Evolutionary conservation across 768 basidiomycete genomes (phyloP).

Genomic region (Tricholoma sp.): DNA sequence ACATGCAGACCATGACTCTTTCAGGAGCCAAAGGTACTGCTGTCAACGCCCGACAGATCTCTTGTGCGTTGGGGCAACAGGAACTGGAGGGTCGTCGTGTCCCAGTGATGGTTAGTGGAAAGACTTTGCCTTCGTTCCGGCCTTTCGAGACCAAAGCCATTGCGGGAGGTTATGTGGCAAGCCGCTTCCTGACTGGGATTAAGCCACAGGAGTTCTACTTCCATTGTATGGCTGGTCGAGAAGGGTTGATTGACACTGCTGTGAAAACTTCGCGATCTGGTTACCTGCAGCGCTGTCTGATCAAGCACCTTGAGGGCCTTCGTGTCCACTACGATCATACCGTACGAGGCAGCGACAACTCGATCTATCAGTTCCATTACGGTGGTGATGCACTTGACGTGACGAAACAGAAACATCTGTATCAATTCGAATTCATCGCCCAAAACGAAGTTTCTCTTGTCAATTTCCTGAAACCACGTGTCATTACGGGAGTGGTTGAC

Average conservation of each 20-base stretch:
- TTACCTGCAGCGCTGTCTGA: constrained; percentile 94
- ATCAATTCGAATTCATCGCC: constrained; percentile 90
- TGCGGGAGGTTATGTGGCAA: constrained; percentile 96
- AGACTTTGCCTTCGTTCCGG: constrained; percentile 95
- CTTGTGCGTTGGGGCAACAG: constrained; percentile 96
- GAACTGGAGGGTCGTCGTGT: constrained; percentile 98
- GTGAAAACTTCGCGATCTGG: constrained; percentile 99
- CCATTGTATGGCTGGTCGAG: constrained; percentile 99
- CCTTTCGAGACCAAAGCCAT: constrained; percentile 97
- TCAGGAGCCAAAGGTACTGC: constrained; percentile 98
- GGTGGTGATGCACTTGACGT: constrained; percentile 97
- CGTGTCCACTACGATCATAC: constrained; percentile 98
- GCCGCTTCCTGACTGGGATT: constrained; percentile 97
- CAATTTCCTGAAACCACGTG: constrained; percentile 60
- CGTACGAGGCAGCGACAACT: constrained; percentile 90
- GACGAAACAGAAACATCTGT: constrained; percentile 93
- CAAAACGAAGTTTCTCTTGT: constrained; percentile 79
- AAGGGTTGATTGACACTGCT: constrained; percentile 98
- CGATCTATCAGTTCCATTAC: constrained; percentile 94
- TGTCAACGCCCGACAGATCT: constrained; percentile 97
- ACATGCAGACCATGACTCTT: constrained; percentile 99
- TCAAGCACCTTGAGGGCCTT: constrained; percentile 97
- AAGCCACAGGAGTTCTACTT: constrained; percentile 99
- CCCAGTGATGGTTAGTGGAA: constrained; percentile 98
- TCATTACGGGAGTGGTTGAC: constrained; percentile 54